Evolutionary conservation across 2,329 filamentous ascomycete species (phyloP), one percentile per base, ranked within the genome.

Genomic region (Capronia americana): DNA sequence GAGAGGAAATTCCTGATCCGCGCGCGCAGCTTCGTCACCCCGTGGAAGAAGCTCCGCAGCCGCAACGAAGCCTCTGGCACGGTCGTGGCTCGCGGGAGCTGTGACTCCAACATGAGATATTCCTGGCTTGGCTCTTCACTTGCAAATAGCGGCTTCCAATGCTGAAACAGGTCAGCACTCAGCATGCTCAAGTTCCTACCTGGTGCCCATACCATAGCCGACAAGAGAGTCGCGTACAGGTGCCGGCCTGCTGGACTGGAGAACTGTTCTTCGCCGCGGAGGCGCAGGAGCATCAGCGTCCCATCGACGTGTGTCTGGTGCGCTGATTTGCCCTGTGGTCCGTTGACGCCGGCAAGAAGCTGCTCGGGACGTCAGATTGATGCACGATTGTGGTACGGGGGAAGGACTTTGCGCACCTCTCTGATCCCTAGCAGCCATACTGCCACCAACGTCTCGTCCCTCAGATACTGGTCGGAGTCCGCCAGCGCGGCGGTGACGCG

Each of bases 251-350:
- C 60, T 11, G 66, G 59, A 28, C 32, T 41, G 44, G 59, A 24
- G 48, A 69, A 69, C 28, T 69, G 66, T 17, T 60, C 55, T 44
- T 69, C 66, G 12, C 66, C 66, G 38, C 66, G 63, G 24, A 65
- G 48, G 4, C 66, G 63, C 14, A 69, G 60, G 20, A 69, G 63
- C 66, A 69, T 69, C 17, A 66, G 32, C 2, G 63, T 66, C 10
- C 66, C 66, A n/a, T 69, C 66, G 34, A 69, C 41, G 53, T 69
- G 66, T 34, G 66, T 66, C 34, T 65, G 62, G n/a, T 63, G 63
- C 12, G 54, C 54, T 48, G 63, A 58, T 24, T 46, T 8, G 26
- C 23, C 20, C 34, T 41, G 44, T 55, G 66, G 56, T 23, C 63
- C 60, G 17, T 60, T 61, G 41, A 65, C 56, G 34, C 58, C 55